phyloP scores from a whole-genome alignment of 176 grass and related monocot species.

The Lolium multiflorum region DNA sequence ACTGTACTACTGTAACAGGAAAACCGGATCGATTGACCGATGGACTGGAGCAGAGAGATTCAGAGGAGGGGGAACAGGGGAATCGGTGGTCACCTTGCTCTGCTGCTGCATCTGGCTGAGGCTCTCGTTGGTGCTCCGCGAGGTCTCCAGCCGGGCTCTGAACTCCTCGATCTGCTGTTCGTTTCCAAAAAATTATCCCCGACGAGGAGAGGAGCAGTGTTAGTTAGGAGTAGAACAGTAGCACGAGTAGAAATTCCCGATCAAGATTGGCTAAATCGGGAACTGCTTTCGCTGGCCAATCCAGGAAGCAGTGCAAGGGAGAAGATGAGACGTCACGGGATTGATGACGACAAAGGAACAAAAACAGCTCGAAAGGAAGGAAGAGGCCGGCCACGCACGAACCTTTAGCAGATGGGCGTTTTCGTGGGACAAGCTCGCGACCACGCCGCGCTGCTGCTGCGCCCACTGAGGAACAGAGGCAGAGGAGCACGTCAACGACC shows the following conservation, averaged over 20 bases:
- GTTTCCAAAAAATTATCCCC: neutral
- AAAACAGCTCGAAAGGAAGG: neutral
- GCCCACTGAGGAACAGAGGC: constrained; percentile 33
- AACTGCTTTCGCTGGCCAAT: neutral
- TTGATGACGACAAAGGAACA: neutral
- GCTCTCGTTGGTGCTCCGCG: constrained; percentile 37
- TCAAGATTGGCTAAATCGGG: neutral
- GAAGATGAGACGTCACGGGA: neutral
- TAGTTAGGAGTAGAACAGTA: neutral
- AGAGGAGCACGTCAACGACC: constrained; percentile 5
- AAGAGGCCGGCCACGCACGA: neutral
- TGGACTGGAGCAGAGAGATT: neutral
- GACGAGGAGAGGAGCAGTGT: neutral
- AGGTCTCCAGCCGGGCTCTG: constrained; percentile 47
- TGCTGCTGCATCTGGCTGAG: constrained; percentile 40
- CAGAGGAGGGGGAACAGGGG: neutral
- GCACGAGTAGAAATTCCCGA: neutral
- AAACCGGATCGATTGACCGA: neutral
- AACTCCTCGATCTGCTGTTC: constrained; percentile 53
- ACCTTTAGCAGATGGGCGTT: constrained; percentile 42
- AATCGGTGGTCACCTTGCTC: constrained; percentile 16
- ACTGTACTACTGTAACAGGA: neutral
- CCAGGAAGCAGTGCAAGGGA: neutral
- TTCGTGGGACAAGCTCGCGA: constrained; percentile 36
- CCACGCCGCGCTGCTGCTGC: constrained; percentile 47